Evolutionary conservation across 352 stramenopile genomes (phyloP).

Genomic region (Phytophthora sojae): DNA sequence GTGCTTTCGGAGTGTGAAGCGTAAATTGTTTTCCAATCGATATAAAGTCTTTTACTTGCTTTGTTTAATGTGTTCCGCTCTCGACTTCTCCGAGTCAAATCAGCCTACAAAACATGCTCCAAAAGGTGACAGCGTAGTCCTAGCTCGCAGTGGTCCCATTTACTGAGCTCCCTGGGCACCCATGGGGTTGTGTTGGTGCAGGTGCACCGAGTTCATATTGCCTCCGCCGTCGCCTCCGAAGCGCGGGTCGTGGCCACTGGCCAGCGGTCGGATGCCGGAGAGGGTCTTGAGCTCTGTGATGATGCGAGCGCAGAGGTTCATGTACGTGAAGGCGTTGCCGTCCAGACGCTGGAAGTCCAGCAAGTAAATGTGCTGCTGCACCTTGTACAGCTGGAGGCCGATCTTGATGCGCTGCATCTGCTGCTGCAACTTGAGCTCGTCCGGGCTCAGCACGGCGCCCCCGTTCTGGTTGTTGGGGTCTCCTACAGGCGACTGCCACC

Average conservation of each 20-base stretch:
- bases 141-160: constrained; percentile 11
- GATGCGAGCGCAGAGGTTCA: constrained; percentile 99
- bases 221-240: constrained; percentile 53
- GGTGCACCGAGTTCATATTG: constrained; percentile 60
- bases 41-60: constrained; percentile 27
- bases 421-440: constrained; percentile 42
- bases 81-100: constrained; percentile 14
- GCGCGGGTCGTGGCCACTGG: constrained; percentile 57
- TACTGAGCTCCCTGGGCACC: constrained; percentile 32
- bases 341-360: constrained; percentile 98
- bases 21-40: not conserved
- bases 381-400: constrained; percentile 96
- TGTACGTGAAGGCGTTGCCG: constrained; percentile 99
- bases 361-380: constrained; percentile 99
- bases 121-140: constrained; percentile 20
- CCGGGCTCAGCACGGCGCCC: constrained; percentile 27
- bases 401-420: constrained; percentile 92
- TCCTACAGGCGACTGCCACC: constrained; percentile 89
- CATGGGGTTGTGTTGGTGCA: constrained; percentile 51
- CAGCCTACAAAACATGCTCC: constrained; percentile 31
- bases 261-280: constrained; percentile 69
- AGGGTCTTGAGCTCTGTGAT: constrained; percentile 99
- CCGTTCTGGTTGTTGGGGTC: constrained; percentile 29
- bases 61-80: constrained; percentile 27
- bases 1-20: constrained; percentile 20